Evolutionary conservation across 2,329 filamentous ascomycete species (phyloP).

Genomic region (Didymella lethalis): DNA sequence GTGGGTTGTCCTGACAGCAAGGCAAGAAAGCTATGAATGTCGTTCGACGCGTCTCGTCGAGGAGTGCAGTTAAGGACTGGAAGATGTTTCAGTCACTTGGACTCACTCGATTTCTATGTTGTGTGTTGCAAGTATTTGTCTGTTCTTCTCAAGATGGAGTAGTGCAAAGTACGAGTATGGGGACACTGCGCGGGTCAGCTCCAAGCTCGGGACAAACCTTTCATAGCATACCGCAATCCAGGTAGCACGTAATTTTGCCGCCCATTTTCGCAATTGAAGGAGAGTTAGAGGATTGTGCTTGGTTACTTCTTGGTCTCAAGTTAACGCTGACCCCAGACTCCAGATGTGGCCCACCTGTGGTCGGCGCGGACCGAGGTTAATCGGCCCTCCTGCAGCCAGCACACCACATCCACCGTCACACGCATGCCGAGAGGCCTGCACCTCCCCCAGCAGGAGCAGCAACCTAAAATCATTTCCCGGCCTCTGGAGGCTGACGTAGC

Average conservation of each 20-base stretch:
- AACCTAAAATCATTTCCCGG: background rate
- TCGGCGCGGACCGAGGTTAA: slow-evolving; percentile 17
- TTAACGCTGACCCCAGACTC: background rate
- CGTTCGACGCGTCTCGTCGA: background rate
- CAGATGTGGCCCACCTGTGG: background rate
- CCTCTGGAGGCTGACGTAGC: background rate
- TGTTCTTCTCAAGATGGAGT: slow-evolving; percentile 65
- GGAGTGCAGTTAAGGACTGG: background rate
- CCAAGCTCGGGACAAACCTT: background rate
- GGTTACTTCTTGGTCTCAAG: slow-evolving; percentile 3
- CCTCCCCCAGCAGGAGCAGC: background rate
- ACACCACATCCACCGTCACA: slow-evolving; percentile 16
- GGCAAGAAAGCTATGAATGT: background rate
- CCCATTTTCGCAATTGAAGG: slow-evolving; percentile 56
- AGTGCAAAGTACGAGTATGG: slow-evolving; percentile 64
- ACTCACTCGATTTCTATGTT: slow-evolving; percentile 71
- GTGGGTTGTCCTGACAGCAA: background rate
- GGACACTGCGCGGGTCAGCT: slow-evolving; percentile 63
- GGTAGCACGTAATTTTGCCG: slow-evolving; percentile 69
- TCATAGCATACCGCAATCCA: slow-evolving; percentile 68
- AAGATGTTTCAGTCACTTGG: background rate
- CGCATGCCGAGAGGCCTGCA: background rate
- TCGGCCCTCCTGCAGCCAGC: slow-evolving; percentile 4
- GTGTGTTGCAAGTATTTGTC: slow-evolving; percentile 63
- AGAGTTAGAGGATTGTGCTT: background rate